Evolutionary conservation across 2,329 filamentous ascomycete species (phyloP).

Genomic region (Fragosphaeria purpurea): DNA sequence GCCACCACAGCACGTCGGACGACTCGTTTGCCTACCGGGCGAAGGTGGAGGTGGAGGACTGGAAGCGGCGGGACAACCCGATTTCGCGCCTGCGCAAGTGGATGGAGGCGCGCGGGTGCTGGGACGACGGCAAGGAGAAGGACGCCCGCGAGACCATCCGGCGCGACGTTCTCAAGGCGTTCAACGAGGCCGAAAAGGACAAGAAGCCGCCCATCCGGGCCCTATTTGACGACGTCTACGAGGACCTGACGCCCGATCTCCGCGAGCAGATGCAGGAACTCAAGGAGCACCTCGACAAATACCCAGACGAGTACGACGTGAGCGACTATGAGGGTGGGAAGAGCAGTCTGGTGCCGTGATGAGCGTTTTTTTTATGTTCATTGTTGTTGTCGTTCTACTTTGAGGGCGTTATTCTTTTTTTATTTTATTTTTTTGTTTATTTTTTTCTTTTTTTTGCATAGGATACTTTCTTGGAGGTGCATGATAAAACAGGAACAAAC

Average conservation of each 20-base stretch:
- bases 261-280: constrained; percentile 65
- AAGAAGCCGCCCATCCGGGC: constrained; percentile 63
- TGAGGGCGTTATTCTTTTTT: too few relatives aligned
- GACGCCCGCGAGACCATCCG: constrained; percentile 25
- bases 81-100: constrained; percentile 43
- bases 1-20: constrained; percentile 88
- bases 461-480: too few relatives aligned
- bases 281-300: constrained; percentile 67
- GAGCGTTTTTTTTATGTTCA: too few relatives aligned
- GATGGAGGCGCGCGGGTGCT: constrained; percentile 72
- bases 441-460: too few relatives aligned
- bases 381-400: too few relatives aligned
- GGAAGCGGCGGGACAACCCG: constrained; percentile 46
- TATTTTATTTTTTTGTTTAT: too few relatives aligned
- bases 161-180: constrained; percentile 65
- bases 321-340: constrained; percentile 22
- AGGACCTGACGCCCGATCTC: constrained; percentile 55
- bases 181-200: constrained; percentile 71
- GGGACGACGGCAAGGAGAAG: constrained; percentile 77
- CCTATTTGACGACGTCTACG: constrained; percentile 86
- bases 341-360: constrained; percentile 15
- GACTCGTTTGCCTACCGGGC: constrained; percentile 95
- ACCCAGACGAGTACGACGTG: constrained; percentile 83
- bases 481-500: too few relatives aligned
- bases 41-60: constrained; percentile 81